Evolutionary conservation across 2,329 filamentous ascomycete genomes (phyloP), one percentile per base, ranked within the genome.

Genomic region (Trichoderma cornu-damae): DNA sequence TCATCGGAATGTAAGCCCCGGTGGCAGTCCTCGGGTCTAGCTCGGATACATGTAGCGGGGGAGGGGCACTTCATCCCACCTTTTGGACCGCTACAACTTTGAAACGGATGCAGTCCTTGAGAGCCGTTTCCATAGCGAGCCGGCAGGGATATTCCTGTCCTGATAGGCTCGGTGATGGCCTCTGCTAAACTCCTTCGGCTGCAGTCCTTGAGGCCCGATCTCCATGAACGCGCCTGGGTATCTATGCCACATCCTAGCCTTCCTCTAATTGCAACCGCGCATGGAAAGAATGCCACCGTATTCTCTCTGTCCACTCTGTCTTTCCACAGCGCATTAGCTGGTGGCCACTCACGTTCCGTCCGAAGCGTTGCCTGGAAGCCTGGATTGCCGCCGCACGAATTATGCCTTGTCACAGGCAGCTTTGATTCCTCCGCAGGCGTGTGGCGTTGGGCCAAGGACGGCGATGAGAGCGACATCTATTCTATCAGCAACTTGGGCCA

Each of bases 351-450:
- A 65, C 88, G 94, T 57, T 94, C 88, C 65, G 85, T 99, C n/a
- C 84, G 94, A 56, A 84, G 85, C 49, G 84, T 86, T 18, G 86
- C 90, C 35, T 99, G 94, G 94, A 96, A 96, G 73, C 91, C 92
- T 0, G 79, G 80, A 60, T 73, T 83, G 42, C 75, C 79, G 12
- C 73, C 76, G 3, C 73, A 78, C 60, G 83, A 86, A 68, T 86
- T 89, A 57, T 90, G 93, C 43, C 81, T 97, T 14, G 92, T 93
- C 4, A 96, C 92, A 0, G 94, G 90, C 3, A 94, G 88, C 70
- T 99, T 99, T 69, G 94, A 99, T 72, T 87, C 90, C 14, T 95
- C 89, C 1, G 92, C 93, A 2, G 94, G 91, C 8, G 82, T 89
- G 65, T 96, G 86, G 93, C 85, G 82, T 62, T 85, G 81, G 73